Conservation (phyloP, 2,329 filamentous ascomycete genomes). For the Hymenoscyphus fructigenus region DNA sequence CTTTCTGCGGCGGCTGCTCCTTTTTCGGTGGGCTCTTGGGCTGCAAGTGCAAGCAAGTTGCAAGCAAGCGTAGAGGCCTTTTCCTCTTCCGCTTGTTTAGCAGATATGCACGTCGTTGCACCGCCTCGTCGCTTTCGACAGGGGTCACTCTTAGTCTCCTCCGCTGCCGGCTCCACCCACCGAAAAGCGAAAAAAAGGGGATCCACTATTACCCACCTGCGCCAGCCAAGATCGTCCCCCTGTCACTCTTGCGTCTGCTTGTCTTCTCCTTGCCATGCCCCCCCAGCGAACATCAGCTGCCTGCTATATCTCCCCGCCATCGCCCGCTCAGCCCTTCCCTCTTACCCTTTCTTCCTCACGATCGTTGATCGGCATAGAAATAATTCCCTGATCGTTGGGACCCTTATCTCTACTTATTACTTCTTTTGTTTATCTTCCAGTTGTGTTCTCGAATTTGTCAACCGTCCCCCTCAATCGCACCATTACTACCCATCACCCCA, state of each 20-base stretch:
- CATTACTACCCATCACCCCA: background rate
- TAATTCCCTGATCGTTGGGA: constrained; percentile 56
- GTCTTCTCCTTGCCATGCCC: constrained; percentile 2
- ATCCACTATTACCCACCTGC: background rate
- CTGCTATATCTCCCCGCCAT: constrained; percentile 25
- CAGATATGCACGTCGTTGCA: constrained; percentile 16
- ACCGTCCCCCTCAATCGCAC: constrained; percentile 14
- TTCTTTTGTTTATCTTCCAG: constrained; percentile 38
- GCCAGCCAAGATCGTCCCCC: constrained; percentile 1
- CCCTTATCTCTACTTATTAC: constrained; percentile 47
- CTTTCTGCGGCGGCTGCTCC: constrained; percentile 1
- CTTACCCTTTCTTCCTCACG: constrained; percentile 50
- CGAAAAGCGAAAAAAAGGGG: background rate
- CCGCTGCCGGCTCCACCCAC: constrained; percentile 4
- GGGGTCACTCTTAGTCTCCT: background rate
- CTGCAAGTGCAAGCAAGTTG: constrained; percentile 7
- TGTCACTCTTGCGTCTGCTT: constrained; percentile 7
- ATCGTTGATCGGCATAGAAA: constrained; percentile 60
- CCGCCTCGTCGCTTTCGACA: constrained; percentile 9
- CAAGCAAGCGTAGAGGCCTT: background rate
- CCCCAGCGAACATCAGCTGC: constrained; percentile 15
- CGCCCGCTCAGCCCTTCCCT: constrained; percentile 17
- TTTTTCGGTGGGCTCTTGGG: background rate
- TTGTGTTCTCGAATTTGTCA: constrained; percentile 23
- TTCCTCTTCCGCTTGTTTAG: constrained; percentile 2